A percentile compares a stretch with the other conserved stretches of the same genome.
phyloP scores from a whole-genome alignment of 805 yeast species.

The Barnettozyma wickerhamii region DNA sequence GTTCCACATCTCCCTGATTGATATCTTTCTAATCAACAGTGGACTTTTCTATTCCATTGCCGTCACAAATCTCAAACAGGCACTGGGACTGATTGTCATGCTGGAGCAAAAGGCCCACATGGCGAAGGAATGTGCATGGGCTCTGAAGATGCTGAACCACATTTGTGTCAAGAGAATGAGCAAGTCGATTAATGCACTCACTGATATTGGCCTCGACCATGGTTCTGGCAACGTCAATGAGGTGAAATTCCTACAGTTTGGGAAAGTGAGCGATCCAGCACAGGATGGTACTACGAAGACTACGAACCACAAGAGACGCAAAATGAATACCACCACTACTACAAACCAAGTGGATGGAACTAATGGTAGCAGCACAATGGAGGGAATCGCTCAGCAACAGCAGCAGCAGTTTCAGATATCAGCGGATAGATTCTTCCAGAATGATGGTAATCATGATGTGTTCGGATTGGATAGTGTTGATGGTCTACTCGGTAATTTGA shows the following conservation, averaged over 20 bases:
- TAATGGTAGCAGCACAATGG: no score
- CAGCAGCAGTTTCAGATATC: neutral
- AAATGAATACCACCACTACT: neutral
- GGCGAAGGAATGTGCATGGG: constrained; percentile 64
- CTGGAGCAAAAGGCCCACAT: constrained; percentile 33
- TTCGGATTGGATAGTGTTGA: constrained; percentile 17
- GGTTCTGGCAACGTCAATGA: constrained; percentile 49
- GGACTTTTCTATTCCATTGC: constrained; percentile 29
- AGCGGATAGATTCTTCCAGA: constrained; percentile 2
- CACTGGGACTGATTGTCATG: constrained; percentile 22
- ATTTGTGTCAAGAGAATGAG: constrained; percentile 42
- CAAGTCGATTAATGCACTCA: constrained; percentile 35
- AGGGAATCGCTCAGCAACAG: no score
- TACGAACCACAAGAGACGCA: neutral
- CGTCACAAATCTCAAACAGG: constrained; percentile 11
- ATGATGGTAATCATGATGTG: constrained; percentile 6
- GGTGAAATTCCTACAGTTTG: constrained; percentile 45
- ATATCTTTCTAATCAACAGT: constrained; percentile 38
- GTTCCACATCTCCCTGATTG: constrained; percentile 40
- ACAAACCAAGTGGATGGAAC: neutral
- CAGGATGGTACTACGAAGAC: constrained; percentile 3
- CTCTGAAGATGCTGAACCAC: constrained; percentile 49
- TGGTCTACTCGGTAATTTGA: constrained; percentile 39
- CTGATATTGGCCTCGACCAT: constrained; percentile 45
- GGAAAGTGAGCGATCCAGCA: constrained; percentile 30